Conservation (phyloP, 139 green algal genomes). For the Pseudopediastrum boryanum region DNA sequence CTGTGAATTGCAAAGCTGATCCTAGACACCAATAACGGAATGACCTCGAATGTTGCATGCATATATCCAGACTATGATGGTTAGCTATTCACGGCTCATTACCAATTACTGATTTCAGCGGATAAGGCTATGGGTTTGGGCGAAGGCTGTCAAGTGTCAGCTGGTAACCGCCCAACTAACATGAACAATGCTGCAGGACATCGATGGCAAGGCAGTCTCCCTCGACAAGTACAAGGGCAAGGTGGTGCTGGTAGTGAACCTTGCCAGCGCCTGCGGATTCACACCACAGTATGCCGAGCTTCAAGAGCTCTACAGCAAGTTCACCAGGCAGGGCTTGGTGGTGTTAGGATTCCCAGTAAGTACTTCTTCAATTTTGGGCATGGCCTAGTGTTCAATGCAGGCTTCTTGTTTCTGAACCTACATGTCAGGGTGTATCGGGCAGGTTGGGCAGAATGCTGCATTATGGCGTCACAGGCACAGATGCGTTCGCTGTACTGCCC, state of each 20-base stretch:
- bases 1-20: background rate
- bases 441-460: background rate
- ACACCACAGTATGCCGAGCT: conserved; percentile 67
- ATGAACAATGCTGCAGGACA: conserved; percentile 7
- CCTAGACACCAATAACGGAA: background rate
- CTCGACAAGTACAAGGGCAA: conserved; percentile 60
- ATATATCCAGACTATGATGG: background rate
- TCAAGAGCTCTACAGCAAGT: conserved; percentile 74
- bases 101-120: too few relatives aligned
- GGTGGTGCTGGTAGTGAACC: conserved; percentile 78
- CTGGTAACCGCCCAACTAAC: too few relatives aligned
- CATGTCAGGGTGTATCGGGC: background rate
- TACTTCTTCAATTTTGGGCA: background rate
- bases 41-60: background rate
- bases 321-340: conserved; percentile 64
- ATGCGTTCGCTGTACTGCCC: background rate
- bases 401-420: background rate
- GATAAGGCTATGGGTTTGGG: too few relatives aligned
- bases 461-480: background rate
- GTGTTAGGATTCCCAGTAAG: conserved; percentile 70
- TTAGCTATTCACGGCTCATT: background rate
- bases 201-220: conserved; percentile 14
- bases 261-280: conserved; percentile 59
- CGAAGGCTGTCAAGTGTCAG: too few relatives aligned
- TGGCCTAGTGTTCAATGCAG: background rate